phyloP scores from a whole-genome alignment of 2,329 filamentous ascomycete species.

The Fusarium albidum region DNA sequence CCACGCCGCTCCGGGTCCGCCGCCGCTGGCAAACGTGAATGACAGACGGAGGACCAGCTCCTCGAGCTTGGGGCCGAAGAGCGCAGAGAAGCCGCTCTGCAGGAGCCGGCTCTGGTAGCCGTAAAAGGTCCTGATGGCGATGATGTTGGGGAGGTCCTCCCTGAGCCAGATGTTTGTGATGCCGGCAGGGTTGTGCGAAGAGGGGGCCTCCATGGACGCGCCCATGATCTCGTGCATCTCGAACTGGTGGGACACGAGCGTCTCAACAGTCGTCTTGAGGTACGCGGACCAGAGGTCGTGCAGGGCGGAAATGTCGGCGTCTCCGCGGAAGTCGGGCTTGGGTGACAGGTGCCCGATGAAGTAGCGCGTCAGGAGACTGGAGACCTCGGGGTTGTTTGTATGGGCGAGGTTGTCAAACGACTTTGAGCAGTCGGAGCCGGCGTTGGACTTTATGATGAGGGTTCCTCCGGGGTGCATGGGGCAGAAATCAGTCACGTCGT shows the following conservation, averaged over 20 bases:
- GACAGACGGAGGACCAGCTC: constrained; percentile 62
- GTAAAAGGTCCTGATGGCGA: constrained; percentile 61
- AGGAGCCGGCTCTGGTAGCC: constrained; percentile 60
- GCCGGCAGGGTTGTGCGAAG: constrained; percentile 12
- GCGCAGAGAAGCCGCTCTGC: constrained; percentile 57
- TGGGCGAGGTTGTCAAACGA: constrained; percentile 64
- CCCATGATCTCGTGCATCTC: constrained; percentile 61
- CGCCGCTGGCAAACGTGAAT: constrained; percentile 56
- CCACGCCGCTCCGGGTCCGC: constrained; percentile 53
- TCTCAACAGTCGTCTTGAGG: constrained; percentile 58
- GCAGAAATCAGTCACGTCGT: constrained; percentile 62
- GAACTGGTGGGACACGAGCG: constrained; percentile 60
- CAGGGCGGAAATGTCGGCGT: constrained; percentile 52
- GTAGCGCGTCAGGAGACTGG: constrained; percentile 61
- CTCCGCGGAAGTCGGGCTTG: constrained; percentile 57
- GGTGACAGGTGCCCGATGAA: constrained; percentile 60
- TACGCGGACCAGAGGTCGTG: constrained; percentile 62
- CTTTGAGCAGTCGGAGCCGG: constrained; percentile 60
- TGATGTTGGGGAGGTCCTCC: constrained; percentile 56
- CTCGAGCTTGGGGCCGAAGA: constrained; percentile 61
- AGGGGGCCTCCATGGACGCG: constrained; percentile 40
- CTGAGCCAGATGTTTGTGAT: constrained; percentile 54
- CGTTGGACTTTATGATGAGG: constrained; percentile 62
- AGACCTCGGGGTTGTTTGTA: constrained; percentile 62
- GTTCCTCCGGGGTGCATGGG: constrained; percentile 63